These are phyloP conservation scores for Pseudogymnoascus sp. DNA, from an alignment of 2,329 filamentous ascomycete species.

Conservation along the genomic window DNA sequence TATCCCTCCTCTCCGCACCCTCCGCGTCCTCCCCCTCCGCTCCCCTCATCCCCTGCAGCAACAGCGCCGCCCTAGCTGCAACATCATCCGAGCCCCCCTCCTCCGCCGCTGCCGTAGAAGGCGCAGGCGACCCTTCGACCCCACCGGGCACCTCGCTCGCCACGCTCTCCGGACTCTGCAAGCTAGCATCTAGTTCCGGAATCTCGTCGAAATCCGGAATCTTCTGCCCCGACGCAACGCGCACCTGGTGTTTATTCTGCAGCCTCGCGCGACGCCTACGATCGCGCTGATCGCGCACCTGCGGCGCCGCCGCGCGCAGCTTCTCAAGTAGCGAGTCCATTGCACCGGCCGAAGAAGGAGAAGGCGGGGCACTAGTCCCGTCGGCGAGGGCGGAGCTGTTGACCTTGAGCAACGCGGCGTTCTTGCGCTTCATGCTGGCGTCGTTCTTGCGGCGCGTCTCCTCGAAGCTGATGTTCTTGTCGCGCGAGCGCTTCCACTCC, in stretches of 20 bases:
- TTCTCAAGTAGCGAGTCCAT: slow-evolving; percentile 97
- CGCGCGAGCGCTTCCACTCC: slow-evolving; percentile 93
- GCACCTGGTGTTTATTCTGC: slow-evolving; percentile 84
- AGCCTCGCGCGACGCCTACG: slow-evolving; percentile 76
- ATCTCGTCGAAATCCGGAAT: slow-evolving; percentile 66
- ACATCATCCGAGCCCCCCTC: slow-evolving; percentile 57
- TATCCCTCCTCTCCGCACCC: slow-evolving; percentile 45
- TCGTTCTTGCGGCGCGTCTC: slow-evolving; percentile 80
- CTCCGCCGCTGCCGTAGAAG: slow-evolving; percentile 22
- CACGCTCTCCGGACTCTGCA: slow-evolving; percentile 40
- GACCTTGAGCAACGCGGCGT: slow-evolving; percentile 58
- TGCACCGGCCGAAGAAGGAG: slow-evolving; percentile 70
- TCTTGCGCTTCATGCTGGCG: slow-evolving; percentile 83
- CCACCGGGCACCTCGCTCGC: slow-evolving; percentile 26
- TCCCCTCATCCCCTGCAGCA: slow-evolving; percentile 75
- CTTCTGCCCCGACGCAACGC: slow-evolving; percentile 80
- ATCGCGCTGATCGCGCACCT: slow-evolving; percentile 82
- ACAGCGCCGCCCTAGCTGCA: slow-evolving; percentile 71
- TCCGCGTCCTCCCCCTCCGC: slow-evolving; percentile 49
- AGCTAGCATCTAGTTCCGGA: slow-evolving; percentile 46
- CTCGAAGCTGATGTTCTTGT: slow-evolving; percentile 82
- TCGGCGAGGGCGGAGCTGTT: slow-evolving; percentile 31
- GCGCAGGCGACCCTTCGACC: slow-evolving; percentile 26
- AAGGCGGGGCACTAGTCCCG: slow-evolving; percentile 41
- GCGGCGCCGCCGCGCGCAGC: slow-evolving; percentile 82